Base-by-base conservation (phyloP, 768 basidiomycete genomes). In the Lentinula guzmanii region DNA sequence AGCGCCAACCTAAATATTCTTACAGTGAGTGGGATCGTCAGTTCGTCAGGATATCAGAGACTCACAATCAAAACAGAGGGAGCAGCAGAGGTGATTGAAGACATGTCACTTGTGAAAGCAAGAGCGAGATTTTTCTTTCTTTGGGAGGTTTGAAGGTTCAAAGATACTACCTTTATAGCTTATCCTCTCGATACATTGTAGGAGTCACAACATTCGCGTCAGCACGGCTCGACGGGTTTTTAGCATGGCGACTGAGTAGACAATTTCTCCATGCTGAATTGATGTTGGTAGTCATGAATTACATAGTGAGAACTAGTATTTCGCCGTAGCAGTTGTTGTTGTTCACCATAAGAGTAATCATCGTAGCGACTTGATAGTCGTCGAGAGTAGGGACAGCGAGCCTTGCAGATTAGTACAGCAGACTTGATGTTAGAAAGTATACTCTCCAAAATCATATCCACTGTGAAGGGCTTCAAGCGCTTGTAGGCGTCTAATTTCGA, bases 1-100 rank as follows among this genome's bases (percentile, higher is more conserved):
- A 28, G 65, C 65, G 28, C 66, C 64, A 37, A 55, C 66, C 65
- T 65, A 43, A 10, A n/a, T 10, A 24, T 48, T 1, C 8, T n/a
- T 10, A 6, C 5, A 31, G 11, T 16, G 10, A 13, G 5, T 7
- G 15, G n/a, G 41, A 11, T 18, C 34, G 13, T n/a, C 8, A 33
- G 39, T 4, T 35, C 16, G 3, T 18, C 16, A 56, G n/a, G 41
- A 56, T 58, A 2, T 55, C 53, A 41, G 35, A 56, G 37, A 24
- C 16, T 50, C 10, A n/a, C 18, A 28, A 34, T 24, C 21, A 61
- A 39, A 56, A 61, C 60, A 1, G 60, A 58, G 6, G 56, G n/a
- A 42, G 56, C 2, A 34, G 16, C 21, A 10, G 31, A 24, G 9
- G 24, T 51, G 10, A 28, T 28, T 28, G 21, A 24, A 48, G 45